A percentile compares a stretch with the other conserved stretches of the same genome.
Conservation (phyloP, 495 filamentous ascomycete species). For the Tuber brumale region DNA sequence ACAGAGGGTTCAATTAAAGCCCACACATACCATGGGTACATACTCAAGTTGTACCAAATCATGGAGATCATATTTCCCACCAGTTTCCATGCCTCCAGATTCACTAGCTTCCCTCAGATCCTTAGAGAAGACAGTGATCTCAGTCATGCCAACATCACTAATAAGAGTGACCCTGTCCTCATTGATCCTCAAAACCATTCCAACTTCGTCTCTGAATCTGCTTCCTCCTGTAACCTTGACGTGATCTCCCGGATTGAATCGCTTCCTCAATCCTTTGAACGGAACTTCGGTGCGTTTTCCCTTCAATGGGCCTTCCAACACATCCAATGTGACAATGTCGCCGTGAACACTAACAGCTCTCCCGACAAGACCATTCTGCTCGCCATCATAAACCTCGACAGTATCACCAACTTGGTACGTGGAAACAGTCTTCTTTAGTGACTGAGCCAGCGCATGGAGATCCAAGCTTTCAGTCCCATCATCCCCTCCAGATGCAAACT, state of each 20-base stretch:
- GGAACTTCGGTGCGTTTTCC: conserved; percentile 89
- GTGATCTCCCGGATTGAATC: conserved; percentile 89
- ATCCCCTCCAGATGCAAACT: conserved; percentile 73
- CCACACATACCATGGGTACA: conserved; percentile 37
- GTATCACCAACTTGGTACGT: conserved; percentile 85
- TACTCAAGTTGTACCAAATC: conserved; percentile 92
- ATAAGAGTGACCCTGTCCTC: conserved; percentile 86
- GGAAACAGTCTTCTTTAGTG: conserved; percentile 69
- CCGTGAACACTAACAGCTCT: conserved; percentile 78
- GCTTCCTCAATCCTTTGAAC: conserved; percentile 84
- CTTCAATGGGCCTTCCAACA: conserved; percentile 72
- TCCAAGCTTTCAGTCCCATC: conserved; percentile 93
- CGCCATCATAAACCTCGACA: conserved; percentile 91
- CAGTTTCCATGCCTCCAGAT: conserved; percentile 67
- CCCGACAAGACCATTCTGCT: conserved; percentile 85
- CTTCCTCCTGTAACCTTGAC: conserved; percentile 97
- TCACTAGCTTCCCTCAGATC: conserved; percentile 90
- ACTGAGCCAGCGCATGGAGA: conserved; percentile 78
- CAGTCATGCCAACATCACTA: conserved; percentile 80
- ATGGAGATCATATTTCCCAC: conserved; percentile 80
- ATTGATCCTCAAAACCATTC: conserved; percentile 89
- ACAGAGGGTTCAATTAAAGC: conserved; percentile 17
- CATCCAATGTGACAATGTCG: conserved; percentile 83
- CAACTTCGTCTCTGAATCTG: conserved; percentile 84
- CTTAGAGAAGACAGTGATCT: conserved; percentile 97